Conservation (phyloP, 805 yeast genomes). For the Tetrapisispora phaffii region DNA sequence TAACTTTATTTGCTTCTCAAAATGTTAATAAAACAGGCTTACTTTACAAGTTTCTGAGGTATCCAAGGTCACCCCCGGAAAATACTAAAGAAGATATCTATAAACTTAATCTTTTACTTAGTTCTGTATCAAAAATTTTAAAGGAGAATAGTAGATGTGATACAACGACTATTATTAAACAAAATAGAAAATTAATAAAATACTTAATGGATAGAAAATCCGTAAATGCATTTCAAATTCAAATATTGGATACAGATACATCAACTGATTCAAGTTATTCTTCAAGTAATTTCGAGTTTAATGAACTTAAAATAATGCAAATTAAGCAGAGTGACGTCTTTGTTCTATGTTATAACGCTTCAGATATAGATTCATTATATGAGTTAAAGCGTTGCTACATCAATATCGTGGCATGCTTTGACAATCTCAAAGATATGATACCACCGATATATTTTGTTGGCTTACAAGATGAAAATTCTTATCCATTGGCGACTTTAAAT, state of each 20-base stretch:
- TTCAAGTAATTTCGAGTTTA: slow-evolving; percentile 15
- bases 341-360: slow-evolving; percentile 20
- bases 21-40: slow-evolving; percentile 21
- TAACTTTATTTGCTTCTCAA: slow-evolving; percentile 21
- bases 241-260: slow-evolving; percentile 16
- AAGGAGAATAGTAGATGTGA: background rate
- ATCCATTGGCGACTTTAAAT: background rate
- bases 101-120: background rate
- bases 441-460: slow-evolving; percentile 19
- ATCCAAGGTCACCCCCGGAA: background rate
- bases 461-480: slow-evolving; percentile 15
- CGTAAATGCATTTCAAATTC: slow-evolving; percentile 9
- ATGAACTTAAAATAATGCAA: slow-evolving; percentile 17
- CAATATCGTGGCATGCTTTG: slow-evolving; percentile 12
- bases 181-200: background rate
- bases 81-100: background rate
- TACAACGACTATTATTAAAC: background rate
- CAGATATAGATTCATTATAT: slow-evolving; percentile 14
- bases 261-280: background rate
- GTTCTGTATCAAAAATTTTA: background rate
- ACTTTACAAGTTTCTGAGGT: slow-evolving; percentile 16
- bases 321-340: slow-evolving; percentile 26
- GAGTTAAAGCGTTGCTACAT: slow-evolving; percentile 13
- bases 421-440: slow-evolving; percentile 9
- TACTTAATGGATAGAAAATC: background rate